phyloP scores from a whole-genome alignment of 2,329 filamentous ascomycete genomes.

The Dichotomopilus funicola region DNA sequence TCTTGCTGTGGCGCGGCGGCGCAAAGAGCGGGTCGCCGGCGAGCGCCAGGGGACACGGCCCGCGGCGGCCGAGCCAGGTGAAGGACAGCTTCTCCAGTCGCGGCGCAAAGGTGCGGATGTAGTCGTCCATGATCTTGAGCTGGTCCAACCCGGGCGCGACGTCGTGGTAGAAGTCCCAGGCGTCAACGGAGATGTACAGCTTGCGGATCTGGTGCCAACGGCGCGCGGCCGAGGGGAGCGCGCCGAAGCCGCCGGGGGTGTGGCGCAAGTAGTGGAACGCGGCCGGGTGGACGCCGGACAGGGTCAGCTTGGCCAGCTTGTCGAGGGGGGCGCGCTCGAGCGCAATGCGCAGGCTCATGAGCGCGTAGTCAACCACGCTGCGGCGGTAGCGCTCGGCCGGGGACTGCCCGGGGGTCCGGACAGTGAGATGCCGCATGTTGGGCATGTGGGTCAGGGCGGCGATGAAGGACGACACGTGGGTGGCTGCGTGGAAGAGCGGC shows the following conservation, averaged over 20 bases:
- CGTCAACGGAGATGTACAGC: constrained; percentile 65
- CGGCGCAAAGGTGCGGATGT: constrained; percentile 63
- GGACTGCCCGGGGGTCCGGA: constrained; percentile 69
- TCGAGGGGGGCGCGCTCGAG: constrained; percentile 65
- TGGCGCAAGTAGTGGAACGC: constrained; percentile 74
- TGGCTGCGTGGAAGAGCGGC: constrained; percentile 81
- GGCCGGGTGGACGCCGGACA: constrained; percentile 67
- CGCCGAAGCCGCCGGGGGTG: constrained; percentile 60
- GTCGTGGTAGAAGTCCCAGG: constrained; percentile 54
- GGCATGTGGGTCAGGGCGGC: constrained; percentile 62
- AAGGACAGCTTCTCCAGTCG: constrained; percentile 66
- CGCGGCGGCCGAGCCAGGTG: constrained; percentile 66
- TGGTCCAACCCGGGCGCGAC: constrained; percentile 59
- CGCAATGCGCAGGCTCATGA: constrained; percentile 80
- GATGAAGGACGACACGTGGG: constrained; percentile 80
- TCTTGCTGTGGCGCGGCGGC: constrained; percentile 45
- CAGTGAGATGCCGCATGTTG: constrained; percentile 65
- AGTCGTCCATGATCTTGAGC: constrained; percentile 74
- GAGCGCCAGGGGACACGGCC: constrained; percentile 67
- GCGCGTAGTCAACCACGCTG: constrained; percentile 77
- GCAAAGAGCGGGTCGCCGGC: constrained; percentile 64
- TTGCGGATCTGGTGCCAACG: constrained; percentile 74
- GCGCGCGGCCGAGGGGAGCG: constrained; percentile 62
- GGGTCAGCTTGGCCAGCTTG: constrained; percentile 61
- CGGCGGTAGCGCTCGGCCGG: constrained; percentile 64